phyloP scores from a whole-genome alignment of 805 yeast species.

The Nakazawaea ishiwadae region DNA sequence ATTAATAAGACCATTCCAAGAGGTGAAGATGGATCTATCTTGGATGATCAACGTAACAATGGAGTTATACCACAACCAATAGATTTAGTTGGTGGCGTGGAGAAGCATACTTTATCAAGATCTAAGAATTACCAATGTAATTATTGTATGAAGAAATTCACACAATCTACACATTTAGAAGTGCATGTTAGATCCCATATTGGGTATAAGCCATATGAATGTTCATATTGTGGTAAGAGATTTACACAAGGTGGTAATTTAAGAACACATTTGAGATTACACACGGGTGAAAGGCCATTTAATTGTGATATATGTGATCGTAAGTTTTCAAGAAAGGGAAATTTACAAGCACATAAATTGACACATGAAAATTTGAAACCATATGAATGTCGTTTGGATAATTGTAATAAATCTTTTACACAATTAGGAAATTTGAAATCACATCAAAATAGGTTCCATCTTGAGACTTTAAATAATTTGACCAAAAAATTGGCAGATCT shows the following conservation, averaged over 20 bases:
- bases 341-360: conserved; percentile 79
- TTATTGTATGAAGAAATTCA: conserved; percentile 74
- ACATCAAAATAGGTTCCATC: conserved; percentile 88
- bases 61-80: conserved; percentile 50
- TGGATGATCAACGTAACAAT: conserved; percentile 35
- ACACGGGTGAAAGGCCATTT: conserved; percentile 91
- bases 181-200: conserved; percentile 86
- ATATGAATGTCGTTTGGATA: conserved; percentile 72
- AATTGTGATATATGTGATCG: conserved; percentile 72
- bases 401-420: conserved; percentile 80
- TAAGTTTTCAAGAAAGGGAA: conserved; percentile 85
- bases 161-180: conserved; percentile 88
- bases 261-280: conserved; percentile 78
- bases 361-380: conserved; percentile 82
- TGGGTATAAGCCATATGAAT: conserved; percentile 80
- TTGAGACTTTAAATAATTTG: conserved; percentile 60
- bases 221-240: conserved; percentile 72
- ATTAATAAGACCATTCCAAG: conserved; percentile 59
- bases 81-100: conserved; percentile 76
- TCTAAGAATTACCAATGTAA: conserved; percentile 64
- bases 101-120: conserved; percentile 45
- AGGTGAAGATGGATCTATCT: conserved; percentile 64
- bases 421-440: conserved; percentile 92
- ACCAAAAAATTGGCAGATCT: conserved; percentile 65
- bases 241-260: conserved; percentile 91